Conservation (phyloP, 257 asterid species). For the Voacanga thouarsii region DNA sequence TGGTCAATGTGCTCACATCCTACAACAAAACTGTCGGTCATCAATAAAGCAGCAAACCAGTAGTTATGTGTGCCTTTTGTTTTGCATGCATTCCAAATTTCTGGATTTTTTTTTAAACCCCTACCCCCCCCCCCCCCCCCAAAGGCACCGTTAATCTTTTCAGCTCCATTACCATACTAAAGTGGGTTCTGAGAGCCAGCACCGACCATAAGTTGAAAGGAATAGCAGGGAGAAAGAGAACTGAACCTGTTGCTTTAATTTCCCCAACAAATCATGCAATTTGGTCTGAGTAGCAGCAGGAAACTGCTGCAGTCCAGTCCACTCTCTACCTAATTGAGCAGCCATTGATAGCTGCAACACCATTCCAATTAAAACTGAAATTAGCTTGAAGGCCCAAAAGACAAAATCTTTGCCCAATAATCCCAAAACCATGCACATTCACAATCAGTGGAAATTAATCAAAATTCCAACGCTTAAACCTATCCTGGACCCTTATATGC, state of each 20-base stretch:
- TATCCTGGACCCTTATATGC: neutral
- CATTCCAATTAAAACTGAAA: slow-evolving; percentile 9
- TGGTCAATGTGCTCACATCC: slow-evolving; percentile 74
- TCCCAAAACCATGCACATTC: neutral
- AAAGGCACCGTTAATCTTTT: neutral
- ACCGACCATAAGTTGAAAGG: neutral
- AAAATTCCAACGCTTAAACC: neutral
- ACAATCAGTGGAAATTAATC: neutral
- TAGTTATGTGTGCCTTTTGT: neutral
- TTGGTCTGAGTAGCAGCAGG: slow-evolving; percentile 91
- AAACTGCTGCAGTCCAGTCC: slow-evolving; percentile 87
- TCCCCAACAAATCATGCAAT: slow-evolving; percentile 73
- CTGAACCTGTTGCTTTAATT: slow-evolving; percentile 71
- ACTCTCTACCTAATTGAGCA: slow-evolving; percentile 67
- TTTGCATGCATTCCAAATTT: neutral
- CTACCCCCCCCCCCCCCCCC: neutral
- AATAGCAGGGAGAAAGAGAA: neutral
- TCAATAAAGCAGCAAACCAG: neutral
- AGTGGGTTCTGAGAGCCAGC: neutral
- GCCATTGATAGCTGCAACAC: slow-evolving; percentile 56
- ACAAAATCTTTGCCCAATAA: neutral
- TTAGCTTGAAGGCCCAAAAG: neutral
- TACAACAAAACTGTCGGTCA: slow-evolving; percentile 19
- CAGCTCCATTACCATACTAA: neutral
- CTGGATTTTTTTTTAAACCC: neutral